A percentile compares a stretch with the other conserved stretches of the same genome.
These are phyloP conservation scores for Globisporangium viniferum DNA, from an alignment of 352 stramenopile species.

Conservation along the genomic window DNA sequence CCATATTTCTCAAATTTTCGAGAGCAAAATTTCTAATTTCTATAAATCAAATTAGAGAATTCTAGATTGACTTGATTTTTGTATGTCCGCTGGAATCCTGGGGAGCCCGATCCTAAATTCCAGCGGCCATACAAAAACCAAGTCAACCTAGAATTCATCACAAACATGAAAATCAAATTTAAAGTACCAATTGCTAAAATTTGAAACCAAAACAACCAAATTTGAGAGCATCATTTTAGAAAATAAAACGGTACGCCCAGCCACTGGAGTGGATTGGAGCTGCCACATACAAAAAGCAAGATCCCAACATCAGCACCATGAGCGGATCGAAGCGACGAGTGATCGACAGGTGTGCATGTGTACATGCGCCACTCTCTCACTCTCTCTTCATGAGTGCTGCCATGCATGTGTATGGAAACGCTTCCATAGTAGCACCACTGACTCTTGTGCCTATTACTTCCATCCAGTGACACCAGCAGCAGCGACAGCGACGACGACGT, in stretches of 20 bases:
- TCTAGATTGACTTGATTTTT: no score
- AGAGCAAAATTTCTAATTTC: no score
- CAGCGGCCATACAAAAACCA: no score
- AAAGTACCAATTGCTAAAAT: no score
- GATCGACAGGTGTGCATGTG: slow-evolving; percentile 36
- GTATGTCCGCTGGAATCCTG: no score
- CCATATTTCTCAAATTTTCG: no score
- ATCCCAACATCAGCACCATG: slow-evolving; percentile 2
- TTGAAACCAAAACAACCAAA: no score
- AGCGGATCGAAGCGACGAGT: slow-evolving; percentile 23
- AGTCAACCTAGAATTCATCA: no score
- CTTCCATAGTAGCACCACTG: neutral
- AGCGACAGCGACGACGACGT: slow-evolving; percentile 82
- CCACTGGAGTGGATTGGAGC: slow-evolving; percentile 4
- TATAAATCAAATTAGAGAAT: neutral
- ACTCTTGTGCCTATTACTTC: neutral
- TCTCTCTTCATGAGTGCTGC: neutral
- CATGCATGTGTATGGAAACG: neutral
- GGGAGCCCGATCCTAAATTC: no score
- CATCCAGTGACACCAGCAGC: slow-evolving; percentile 28
- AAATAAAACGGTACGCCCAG: neutral
- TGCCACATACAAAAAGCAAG: neutral
- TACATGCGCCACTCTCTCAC: neutral
- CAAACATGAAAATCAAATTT: no score
- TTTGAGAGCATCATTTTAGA: no score